Conservation (phyloP, 768 basidiomycete genomes). For the Amanita pallidorosea region DNA sequence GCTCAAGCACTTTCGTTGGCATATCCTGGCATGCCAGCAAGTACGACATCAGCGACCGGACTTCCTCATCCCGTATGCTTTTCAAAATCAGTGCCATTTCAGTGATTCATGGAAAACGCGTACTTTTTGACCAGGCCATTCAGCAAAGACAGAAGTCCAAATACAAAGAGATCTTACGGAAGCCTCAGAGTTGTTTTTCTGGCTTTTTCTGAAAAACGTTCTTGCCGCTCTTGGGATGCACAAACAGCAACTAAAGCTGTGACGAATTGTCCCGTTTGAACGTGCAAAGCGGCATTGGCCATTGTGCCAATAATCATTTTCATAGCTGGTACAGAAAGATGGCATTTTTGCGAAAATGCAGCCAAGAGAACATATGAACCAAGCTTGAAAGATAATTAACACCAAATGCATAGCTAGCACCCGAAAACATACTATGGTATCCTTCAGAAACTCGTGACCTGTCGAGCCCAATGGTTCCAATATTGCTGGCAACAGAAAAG, state of each 20-base stretch:
- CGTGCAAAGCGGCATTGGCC: conserved; percentile 34
- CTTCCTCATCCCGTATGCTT: conserved; percentile 23
- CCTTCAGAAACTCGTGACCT: conserved; percentile 27
- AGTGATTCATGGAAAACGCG: conserved; percentile 1
- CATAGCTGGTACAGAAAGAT: conserved; percentile 46
- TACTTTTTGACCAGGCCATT: conserved; percentile 8
- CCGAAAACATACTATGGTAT: conserved; percentile 38
- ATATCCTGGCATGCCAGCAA: conserved; percentile 23
- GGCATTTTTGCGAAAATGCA: conserved; percentile 55
- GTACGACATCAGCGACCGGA: conserved; percentile 23
- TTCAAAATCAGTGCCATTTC: background rate
- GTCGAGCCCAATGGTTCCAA: conserved; percentile 42
- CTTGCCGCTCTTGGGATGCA: conserved; percentile 47
- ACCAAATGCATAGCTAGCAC: conserved; percentile 36
- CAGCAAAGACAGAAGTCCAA: conserved; percentile 8
- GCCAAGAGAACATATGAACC: conserved; percentile 68
- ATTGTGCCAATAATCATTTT: conserved; percentile 48
- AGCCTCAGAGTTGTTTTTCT: conserved; percentile 33
- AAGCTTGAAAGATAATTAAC: conserved; percentile 70
- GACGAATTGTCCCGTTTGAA: conserved; percentile 48
- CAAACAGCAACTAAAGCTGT: conserved; percentile 58
- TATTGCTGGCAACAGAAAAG: conserved; percentile 53
- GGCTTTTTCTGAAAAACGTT: conserved; percentile 30
- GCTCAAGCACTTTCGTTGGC: conserved; percentile 22
- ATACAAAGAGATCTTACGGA: conserved; percentile 27